Conservation (phyloP, 805 yeast genomes). For the Ogataea dorogensis region DNA sequence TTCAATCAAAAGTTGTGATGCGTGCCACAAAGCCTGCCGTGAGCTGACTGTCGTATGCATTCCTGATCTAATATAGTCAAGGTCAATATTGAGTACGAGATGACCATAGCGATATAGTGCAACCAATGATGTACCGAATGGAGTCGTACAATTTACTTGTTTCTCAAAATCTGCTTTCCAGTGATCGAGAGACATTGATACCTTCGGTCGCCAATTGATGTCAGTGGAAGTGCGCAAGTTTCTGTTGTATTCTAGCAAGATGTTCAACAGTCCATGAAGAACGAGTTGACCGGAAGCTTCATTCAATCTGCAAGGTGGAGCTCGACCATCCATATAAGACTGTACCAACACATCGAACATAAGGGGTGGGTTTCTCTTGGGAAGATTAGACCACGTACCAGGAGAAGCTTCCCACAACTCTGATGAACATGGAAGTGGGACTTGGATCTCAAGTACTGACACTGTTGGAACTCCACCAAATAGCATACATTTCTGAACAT, state of each 20-base stretch:
- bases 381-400: slow-evolving; percentile 6
- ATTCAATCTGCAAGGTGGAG: slow-evolving; percentile 2
- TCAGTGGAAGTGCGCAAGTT: slow-evolving; percentile 5
- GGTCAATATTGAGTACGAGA: slow-evolving; percentile 9
- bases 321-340: slow-evolving; percentile 8
- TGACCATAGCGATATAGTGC: slow-evolving; percentile 15
- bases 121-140: slow-evolving; percentile 7
- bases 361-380: slow-evolving; percentile 1
- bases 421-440: slow-evolving; percentile 12
- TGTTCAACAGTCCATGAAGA: slow-evolving; percentile 17
- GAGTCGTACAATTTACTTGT: slow-evolving; percentile 1
- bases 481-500: slow-evolving; percentile 15
- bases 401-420: slow-evolving; percentile 15
- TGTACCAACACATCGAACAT: slow-evolving; percentile 7
- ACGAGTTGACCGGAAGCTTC: slow-evolving; percentile 9
- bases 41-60: not conserved
- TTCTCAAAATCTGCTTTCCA: slow-evolving; percentile 18
- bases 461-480: slow-evolving; percentile 13
- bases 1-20: slow-evolving; percentile 15
- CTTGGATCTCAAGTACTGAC: slow-evolving; percentile 15
- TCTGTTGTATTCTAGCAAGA: slow-evolving; percentile 14
- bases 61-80: slow-evolving; percentile 1
- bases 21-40: slow-evolving; percentile 16
- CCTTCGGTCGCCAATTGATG: slow-evolving; percentile 12
- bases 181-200: slow-evolving; percentile 11